phyloP scores from a whole-genome alignment of 768 basidiomycete species.

The Phanerochaete carnosa region DNA sequence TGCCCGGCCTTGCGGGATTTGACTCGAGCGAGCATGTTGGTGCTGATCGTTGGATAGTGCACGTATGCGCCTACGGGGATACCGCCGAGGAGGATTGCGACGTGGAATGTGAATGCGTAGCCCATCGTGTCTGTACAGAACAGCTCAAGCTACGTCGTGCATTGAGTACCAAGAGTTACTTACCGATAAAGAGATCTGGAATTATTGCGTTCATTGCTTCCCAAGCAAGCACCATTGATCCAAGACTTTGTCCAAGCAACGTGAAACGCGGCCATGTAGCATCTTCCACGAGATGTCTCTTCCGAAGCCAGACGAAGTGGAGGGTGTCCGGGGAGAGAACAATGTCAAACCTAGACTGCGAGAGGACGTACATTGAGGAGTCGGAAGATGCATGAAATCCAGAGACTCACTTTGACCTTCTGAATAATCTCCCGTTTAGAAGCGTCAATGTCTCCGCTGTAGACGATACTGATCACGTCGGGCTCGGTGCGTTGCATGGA shows the following conservation, averaged over 20 bases:
- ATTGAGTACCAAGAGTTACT: conserved; percentile 10
- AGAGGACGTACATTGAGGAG: not conserved
- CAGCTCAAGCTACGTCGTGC: not conserved
- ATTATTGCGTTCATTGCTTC: conserved; percentile 78
- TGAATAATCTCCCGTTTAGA: conserved; percentile 76
- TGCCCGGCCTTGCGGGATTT: conserved; percentile 51
- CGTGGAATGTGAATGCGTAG: conserved; percentile 89
- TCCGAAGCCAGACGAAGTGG: conserved; percentile 78
- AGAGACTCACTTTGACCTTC: conserved; percentile 66
- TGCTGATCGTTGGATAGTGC: conserved; percentile 96
- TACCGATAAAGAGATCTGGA: conserved; percentile 91
- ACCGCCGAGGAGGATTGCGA: conserved; percentile 58
- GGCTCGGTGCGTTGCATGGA: conserved; percentile 67
- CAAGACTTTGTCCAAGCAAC: conserved; percentile 86
- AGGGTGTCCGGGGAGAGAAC: conserved; percentile 58
- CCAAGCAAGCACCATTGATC: conserved; percentile 79
- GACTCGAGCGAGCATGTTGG: conserved; percentile 88
- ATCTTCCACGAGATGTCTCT: conserved; percentile 74
- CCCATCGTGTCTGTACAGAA: conserved; percentile 86
- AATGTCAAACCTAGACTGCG: conserved; percentile 80
- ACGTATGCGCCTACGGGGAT: conserved; percentile 87
- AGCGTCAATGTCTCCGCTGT: conserved; percentile 83
- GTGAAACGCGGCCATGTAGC: conserved; percentile 88
- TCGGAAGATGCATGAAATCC: not conserved
- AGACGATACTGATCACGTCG: conserved; percentile 72